Base-by-base conservation (phyloP, 163 green algal genomes). In the Scenedesmus sp. region DNA sequence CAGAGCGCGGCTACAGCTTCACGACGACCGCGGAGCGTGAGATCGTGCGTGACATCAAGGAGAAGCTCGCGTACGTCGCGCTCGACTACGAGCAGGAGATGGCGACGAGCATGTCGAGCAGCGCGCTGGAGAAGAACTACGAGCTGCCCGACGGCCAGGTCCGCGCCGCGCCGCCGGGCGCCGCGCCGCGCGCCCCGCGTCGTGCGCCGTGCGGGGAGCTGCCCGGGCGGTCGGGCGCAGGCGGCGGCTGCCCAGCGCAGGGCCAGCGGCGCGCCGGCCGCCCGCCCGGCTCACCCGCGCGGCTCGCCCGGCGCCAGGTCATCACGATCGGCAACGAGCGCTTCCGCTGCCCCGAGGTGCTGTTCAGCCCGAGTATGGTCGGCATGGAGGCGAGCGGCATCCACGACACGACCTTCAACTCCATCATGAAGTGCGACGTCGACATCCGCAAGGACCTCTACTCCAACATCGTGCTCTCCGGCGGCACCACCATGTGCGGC, bases 361-460 rank as follows among this genome's bases (percentile, higher is more conserved):
- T 99, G 63, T 99, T 99, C 91, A 92, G 97, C 73, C 96, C 96
- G 13, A 85, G 58, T 53, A 90, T 98, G 87, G 86, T 99, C 15
- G 96, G 96, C 81, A 89, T 96, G 89, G 96, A 99, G 81, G 84
- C 87, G 22, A 87, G 90, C 26, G 96, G 96, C 75, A 97, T 99
- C 81, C 94, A 99, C 84, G 93, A 98, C 85, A 98, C 94, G 62
- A 96, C 93, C 72, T 99, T 98, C 93, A 98, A 98, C 86, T 97
- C 91, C 58, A 98, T 99, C 90, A 99, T 99, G 95, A 99, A 99
- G 90, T 99, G 96, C 77, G 96, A 99, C 70, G 93, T 99, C 4
- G 96, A 99, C 81, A 99, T 99, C 87, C 87, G 96, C 62, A 98
- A 98, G 89, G 96, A 99, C 83, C 87, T 99, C 24, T 99, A 99